Evolutionary conservation across 78 protist species (phyloP).

Genomic region (Goniomonas avonlea): DNA sequence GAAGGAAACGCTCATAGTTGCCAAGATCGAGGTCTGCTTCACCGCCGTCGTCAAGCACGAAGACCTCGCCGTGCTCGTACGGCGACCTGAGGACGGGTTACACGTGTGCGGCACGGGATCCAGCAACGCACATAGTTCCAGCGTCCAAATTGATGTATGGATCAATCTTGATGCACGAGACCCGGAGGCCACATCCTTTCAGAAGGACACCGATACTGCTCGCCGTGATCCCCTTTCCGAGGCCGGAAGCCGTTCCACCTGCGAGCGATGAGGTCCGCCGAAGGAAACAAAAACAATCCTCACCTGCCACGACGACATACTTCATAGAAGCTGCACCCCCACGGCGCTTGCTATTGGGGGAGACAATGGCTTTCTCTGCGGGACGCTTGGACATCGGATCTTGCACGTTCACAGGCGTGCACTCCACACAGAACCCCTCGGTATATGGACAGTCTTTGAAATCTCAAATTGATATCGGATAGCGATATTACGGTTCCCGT

Average conservation of each 20-base stretch:
- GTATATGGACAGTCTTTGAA: too few relatives aligned
- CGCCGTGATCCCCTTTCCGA: constrained; percentile 71
- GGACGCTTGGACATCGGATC: too few relatives aligned
- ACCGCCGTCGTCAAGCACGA: constrained; percentile 88
- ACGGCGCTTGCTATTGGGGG: not conserved
- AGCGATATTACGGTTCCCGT: too few relatives aligned
- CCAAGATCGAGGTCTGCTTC: constrained; percentile 94
- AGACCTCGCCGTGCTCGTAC: constrained; percentile 82
- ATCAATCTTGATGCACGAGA: constrained; percentile 60
- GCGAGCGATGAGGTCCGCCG: too few relatives aligned
- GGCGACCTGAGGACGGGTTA: too few relatives aligned
- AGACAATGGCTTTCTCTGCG: too few relatives aligned
- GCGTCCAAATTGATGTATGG: constrained; percentile 71
- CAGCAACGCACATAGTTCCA: constrained; percentile 70
- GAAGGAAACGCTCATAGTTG: constrained; percentile 95
- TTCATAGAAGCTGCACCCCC: not conserved
- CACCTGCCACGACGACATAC: constrained; percentile 3
- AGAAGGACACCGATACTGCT: constrained; percentile 49
- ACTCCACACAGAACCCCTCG: too few relatives aligned
- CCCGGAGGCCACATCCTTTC: constrained; percentile 26
- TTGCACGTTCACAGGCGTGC: too few relatives aligned
- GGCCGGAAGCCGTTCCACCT: constrained; percentile 57
- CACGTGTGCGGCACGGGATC: constrained; percentile 83
- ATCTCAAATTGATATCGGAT: too few relatives aligned
- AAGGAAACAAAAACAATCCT: too few relatives aligned